Evolutionary conservation across 768 basidiomycete genomes (phyloP).

Genomic region (Agaricus bisporus): DNA sequence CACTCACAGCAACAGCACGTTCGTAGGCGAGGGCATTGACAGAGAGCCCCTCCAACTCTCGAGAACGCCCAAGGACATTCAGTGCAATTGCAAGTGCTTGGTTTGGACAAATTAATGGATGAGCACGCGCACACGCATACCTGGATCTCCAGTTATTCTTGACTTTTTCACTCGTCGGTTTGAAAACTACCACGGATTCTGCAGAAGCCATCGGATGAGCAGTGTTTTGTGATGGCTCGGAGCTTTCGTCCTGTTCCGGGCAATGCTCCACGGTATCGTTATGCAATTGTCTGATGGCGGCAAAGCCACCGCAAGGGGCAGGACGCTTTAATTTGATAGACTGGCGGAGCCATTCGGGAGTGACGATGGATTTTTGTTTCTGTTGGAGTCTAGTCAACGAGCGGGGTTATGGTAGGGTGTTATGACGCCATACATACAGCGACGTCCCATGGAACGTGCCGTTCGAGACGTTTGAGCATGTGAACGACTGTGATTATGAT

Average conservation of each 20-base stretch:
- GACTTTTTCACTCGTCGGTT: conserved; percentile 18
- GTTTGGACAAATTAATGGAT: conserved; percentile 65
- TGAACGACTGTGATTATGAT: conserved; percentile 59
- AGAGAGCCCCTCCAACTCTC: conserved; percentile 62
- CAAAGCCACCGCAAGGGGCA: conserved; percentile 49
- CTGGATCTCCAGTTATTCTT: conserved; percentile 30
- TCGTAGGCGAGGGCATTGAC: conserved; percentile 68
- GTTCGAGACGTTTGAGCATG: conserved; percentile 64
- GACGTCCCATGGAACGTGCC: conserved; percentile 59
- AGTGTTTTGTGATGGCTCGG: conserved; percentile 4
- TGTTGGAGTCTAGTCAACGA: conserved; percentile 18
- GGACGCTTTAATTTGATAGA: conserved; percentile 39
- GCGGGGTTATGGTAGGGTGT: neutral
- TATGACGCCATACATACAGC: conserved; percentile 42
- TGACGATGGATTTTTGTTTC: conserved; percentile 64
- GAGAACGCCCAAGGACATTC: conserved; percentile 46
- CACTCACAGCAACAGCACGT: conserved; percentile 61
- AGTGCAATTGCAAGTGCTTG: conserved; percentile 56
- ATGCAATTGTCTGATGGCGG: conserved; percentile 46
- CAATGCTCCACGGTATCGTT: conserved; percentile 40
- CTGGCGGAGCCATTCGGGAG: conserved; percentile 64
- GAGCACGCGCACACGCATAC: conserved; percentile 57
- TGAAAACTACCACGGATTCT: conserved; percentile 7
- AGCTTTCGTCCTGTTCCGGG: conserved; percentile 28
- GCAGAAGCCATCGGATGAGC: neutral